Conservation (phyloP, 768 basidiomycete genomes). For the Mycena amicta region DNA sequence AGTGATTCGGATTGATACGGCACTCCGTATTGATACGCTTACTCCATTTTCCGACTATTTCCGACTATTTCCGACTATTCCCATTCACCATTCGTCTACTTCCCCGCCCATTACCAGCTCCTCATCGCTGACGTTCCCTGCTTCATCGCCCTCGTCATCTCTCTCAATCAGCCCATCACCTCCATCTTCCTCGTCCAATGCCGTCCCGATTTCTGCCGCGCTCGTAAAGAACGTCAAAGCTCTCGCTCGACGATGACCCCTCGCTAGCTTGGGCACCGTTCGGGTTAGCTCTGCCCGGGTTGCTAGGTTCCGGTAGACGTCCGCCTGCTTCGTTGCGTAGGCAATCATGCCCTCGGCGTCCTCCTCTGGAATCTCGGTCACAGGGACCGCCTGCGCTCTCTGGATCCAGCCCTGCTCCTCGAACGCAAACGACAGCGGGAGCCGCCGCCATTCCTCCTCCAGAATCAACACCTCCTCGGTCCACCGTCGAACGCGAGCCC, state of each 20-base stretch:
- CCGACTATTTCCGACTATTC: no score
- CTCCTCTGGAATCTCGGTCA: background rate
- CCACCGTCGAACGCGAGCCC: background rate
- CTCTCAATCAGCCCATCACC: background rate
- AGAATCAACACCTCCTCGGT: background rate
- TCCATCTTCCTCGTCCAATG: background rate
- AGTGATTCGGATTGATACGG: no score
- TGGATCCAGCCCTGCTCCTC: constrained; percentile 6
- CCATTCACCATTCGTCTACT: no score
- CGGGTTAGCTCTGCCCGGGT: background rate
- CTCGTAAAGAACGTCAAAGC: background rate
- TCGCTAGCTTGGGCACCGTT: background rate
- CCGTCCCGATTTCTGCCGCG: no score
- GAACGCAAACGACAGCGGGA: constrained; percentile 5
- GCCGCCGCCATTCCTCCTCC: background rate
- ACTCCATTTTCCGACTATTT: no score
- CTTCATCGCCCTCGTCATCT: background rate
- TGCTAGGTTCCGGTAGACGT: background rate
- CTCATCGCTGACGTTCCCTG: background rate
- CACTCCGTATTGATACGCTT: no score
- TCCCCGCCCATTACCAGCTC: no score
- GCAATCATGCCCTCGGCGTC: background rate
- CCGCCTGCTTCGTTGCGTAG: background rate
- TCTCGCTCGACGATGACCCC: background rate
- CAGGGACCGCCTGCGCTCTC: background rate